Conservation (phyloP, 306 rosid species). For the Dryas drummondii region DNA sequence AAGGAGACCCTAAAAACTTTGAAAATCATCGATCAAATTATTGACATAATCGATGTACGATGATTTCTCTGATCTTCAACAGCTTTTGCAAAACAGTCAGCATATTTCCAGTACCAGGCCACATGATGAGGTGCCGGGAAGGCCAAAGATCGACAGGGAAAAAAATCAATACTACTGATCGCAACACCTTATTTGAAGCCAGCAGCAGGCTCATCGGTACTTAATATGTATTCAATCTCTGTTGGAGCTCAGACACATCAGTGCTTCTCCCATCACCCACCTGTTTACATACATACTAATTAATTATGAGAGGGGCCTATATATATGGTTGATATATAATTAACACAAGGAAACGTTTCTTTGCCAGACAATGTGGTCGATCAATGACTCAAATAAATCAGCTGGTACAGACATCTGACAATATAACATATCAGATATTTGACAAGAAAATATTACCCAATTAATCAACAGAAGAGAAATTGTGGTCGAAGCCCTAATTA, state of each 20-base stretch:
- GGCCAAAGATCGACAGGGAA: background rate
- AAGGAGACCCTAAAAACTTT: too few relatives aligned
- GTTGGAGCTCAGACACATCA: slow-evolving; percentile 8
- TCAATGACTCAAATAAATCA: too few relatives aligned
- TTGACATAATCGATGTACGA: too few relatives aligned
- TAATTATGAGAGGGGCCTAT: background rate
- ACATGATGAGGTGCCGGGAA: background rate
- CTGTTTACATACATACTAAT: background rate
- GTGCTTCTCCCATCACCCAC: background rate
- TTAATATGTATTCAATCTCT: background rate
- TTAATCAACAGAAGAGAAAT: background rate
- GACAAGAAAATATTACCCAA: background rate
- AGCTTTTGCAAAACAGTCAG: background rate
- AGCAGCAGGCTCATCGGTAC: background rate
- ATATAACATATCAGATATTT: too few relatives aligned
- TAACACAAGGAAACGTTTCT: background rate
- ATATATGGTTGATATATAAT: background rate
- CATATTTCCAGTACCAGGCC: background rate
- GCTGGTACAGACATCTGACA: too few relatives aligned
- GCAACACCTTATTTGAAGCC: slow-evolving; percentile 3
- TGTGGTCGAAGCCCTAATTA: background rate
- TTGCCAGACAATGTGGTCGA: background rate
- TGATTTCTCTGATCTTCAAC: too few relatives aligned
- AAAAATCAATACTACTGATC: background rate
- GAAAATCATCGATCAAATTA: too few relatives aligned